Base-by-base conservation (phyloP, 352 stramenopile species). In the Pythium oligandrum region DNA sequence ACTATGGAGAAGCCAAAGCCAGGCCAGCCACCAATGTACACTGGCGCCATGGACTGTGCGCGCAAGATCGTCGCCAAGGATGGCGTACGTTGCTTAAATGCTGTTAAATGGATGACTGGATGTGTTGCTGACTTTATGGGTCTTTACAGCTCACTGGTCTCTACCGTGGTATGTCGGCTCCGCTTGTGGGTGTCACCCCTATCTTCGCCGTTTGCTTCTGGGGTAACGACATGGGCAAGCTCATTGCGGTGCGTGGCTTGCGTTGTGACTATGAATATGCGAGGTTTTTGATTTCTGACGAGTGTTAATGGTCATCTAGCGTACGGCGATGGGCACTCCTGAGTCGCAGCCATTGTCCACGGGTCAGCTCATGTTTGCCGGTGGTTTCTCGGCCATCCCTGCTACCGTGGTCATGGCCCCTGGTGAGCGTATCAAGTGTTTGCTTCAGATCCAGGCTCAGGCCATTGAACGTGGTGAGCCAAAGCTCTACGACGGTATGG, bases 141-240 rank as follows among this genome's bases (percentile, higher is more conserved):
- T 37, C 3, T 31, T 2, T 50, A 2, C 55, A 95, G 86, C 44
- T 86, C 42, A 53, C 69, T n/a, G 87, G 86, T 43, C 65, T 96
- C 32, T 99, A 98, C 72, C 88, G 93, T 17, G 96, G 96, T 42
- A 96, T 99, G 68, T 97, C 93, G 11, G 95, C 96, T 35, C 96
- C 96, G 11, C 71, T 99, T 31, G 80, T 97, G 33, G 96, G 95
- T 4, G 83, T 98, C 8, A 95, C 91, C 5, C 96, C 96, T 39
- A 98, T 99, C 52, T 99, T 98, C 61, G 96, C 96, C 4, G 83
- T 97, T 4, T 97, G 84, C 70, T 99, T 99, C 75, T 98, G 96
- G 96, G 96, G 95, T 40, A 98, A 98, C 69, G 96, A 98, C 70
- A 90, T 98, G 71, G 96, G 96, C 64, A 93, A 98, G 56, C 69